Conservation (phyloP, 2,329 filamentous ascomycete species). For the Fusarium nanum region DNA sequence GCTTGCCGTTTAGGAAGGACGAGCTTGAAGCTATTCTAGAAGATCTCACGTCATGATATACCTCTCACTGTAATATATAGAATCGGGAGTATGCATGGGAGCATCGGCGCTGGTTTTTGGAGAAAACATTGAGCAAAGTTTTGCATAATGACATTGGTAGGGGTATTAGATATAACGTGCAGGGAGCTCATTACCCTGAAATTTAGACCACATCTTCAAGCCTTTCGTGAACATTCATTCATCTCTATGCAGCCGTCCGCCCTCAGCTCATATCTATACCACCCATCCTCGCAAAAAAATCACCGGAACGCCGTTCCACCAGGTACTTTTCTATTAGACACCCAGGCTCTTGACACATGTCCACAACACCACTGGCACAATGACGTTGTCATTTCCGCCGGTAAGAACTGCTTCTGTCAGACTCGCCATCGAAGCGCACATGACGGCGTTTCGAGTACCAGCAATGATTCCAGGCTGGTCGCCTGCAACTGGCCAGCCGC, state of each 20-base stretch:
- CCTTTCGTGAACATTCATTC: conserved; percentile 42
- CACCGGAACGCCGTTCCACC: conserved; percentile 29
- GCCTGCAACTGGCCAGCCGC: conserved; percentile 73
- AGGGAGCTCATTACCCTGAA: conserved; percentile 4
- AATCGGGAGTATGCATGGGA: conserved; percentile 16
- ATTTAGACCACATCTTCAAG: conserved; percentile 1
- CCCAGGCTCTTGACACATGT: conserved; percentile 84
- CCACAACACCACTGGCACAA: conserved; percentile 94
- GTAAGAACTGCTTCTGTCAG: conserved; percentile 95
- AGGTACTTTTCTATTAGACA: conserved; percentile 54
- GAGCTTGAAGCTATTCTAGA: conserved; percentile 91
- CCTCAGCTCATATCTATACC: conserved; percentile 19
- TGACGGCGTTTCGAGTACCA: conserved; percentile 71
- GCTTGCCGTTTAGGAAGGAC: conserved; percentile 85
- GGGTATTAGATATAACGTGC: conserved; percentile 32
- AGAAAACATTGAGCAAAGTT: neutral
- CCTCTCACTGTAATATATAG: conserved; percentile 9
- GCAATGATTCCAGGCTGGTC: conserved; percentile 53
- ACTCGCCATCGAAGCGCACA: conserved; percentile 84
- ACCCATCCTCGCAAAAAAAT: neutral
- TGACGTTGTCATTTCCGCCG: conserved; percentile 97
- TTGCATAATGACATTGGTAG: conserved; percentile 17
- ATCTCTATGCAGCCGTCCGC: conserved; percentile 33
- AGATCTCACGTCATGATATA: conserved; percentile 62
- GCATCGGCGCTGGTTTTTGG: conserved; percentile 21